These are phyloP conservation scores for Ogataea nakhonphanomensis DNA, from an alignment of 805 yeast species.

Conservation along the genomic window DNA sequence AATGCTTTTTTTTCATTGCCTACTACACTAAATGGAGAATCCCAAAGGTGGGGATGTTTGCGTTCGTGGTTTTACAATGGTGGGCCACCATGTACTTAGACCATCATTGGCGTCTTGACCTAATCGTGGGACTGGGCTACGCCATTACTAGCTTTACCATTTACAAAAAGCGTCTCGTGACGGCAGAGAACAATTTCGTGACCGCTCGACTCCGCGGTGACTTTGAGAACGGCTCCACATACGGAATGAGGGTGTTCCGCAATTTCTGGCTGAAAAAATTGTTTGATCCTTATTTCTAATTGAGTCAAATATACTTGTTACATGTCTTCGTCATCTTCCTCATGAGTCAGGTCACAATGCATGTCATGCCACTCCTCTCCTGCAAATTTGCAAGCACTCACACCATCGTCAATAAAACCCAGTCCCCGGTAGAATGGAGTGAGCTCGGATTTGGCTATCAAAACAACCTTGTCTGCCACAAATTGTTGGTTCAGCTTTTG, in stretches of 20 bases:
- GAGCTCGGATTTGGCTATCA: constrained; percentile 68
- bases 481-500: constrained; percentile 87
- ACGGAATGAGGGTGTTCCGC: constrained; percentile 65
- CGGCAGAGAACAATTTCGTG: constrained; percentile 37
- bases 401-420: constrained; percentile 74
- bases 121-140: constrained; percentile 53
- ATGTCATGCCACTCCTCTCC: constrained; percentile 62
- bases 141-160: constrained; percentile 43
- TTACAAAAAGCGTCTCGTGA: constrained; percentile 34
- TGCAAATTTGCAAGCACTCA: constrained; percentile 55
- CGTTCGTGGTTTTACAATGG: constrained; percentile 58
- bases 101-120: constrained; percentile 68
- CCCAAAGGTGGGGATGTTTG: constrained; percentile 36
- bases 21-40: constrained; percentile 37
- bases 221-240: constrained; percentile 41
- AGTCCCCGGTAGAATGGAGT: constrained; percentile 75
- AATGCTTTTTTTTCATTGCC: constrained; percentile 42
- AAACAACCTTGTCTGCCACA: constrained; percentile 71
- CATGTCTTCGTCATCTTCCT: constrained; percentile 40
- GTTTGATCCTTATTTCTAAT: constrained; percentile 45
- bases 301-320: background rate
- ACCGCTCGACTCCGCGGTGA: constrained; percentile 38
- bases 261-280: constrained; percentile 45
- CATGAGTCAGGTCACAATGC: constrained; percentile 38
- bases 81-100: constrained; percentile 74